Conservation (phyloP, 2,329 filamentous ascomycete species). For the Simplicillium aogashimaense region DNA sequence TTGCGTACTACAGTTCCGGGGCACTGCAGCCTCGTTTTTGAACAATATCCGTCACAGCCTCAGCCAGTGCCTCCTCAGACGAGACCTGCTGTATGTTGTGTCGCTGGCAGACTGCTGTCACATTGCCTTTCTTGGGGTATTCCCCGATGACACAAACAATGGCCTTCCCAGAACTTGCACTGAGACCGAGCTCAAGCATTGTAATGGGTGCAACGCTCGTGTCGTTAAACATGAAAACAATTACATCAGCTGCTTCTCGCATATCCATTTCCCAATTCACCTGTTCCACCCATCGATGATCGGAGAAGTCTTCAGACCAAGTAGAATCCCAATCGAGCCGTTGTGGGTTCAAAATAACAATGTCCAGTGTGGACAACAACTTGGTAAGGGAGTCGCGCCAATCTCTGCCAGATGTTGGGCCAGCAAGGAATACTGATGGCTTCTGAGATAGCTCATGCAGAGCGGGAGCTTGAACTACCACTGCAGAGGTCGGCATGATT, state of each 20-base stretch:
- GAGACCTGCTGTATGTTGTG: slow-evolving; percentile 34
- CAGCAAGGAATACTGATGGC: slow-evolving; percentile 45
- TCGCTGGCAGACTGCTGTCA: slow-evolving; percentile 43
- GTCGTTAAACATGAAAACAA: slow-evolving; percentile 42
- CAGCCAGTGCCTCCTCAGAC: slow-evolving; percentile 28
- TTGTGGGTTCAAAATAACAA: slow-evolving; percentile 49
- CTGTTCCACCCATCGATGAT: slow-evolving; percentile 39
- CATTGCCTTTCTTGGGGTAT: slow-evolving; percentile 37
- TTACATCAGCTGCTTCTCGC: slow-evolving; percentile 39
- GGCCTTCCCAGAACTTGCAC: no score
- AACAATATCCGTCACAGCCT: slow-evolving; percentile 21
- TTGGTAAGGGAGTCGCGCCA: slow-evolving; percentile 39
- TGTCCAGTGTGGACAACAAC: slow-evolving; percentile 29
- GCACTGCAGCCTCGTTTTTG: neutral
- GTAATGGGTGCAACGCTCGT: no score
- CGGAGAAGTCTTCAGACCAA: slow-evolving; percentile 38
- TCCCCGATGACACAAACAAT: no score
- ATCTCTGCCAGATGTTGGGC: slow-evolving; percentile 28
- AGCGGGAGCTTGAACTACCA: no score
- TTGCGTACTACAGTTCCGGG: neutral
- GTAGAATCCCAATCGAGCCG: slow-evolving; percentile 45
- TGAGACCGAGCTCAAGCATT: no score
- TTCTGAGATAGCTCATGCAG: slow-evolving; percentile 3
- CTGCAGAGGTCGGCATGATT: no score
- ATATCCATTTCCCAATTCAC: slow-evolving; percentile 52